Evolutionary conservation across 352 stramenopile genomes (phyloP).

Genomic region (Globisporangium camurandrum): DNA sequence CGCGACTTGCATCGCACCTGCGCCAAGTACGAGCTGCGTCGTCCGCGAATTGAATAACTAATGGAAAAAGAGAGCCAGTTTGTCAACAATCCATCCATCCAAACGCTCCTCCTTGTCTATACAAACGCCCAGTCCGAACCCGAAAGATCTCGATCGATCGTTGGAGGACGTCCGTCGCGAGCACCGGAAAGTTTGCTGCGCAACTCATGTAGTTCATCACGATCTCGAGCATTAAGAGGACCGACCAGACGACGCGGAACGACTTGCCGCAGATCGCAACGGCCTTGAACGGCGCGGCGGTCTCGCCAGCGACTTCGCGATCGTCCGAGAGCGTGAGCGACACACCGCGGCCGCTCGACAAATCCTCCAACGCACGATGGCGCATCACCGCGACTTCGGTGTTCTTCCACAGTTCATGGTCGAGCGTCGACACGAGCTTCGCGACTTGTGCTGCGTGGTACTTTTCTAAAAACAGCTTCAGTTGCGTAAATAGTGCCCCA

Average conservation of each 20-base stretch:
- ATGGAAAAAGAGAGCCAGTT: conserved; percentile 5
- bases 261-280: conserved; percentile 88
- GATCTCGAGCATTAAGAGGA: conserved; percentile 93
- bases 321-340: conserved; percentile 66
- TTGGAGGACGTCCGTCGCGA: conserved; percentile 92
- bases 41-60: conserved; percentile 94
- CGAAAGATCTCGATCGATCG: conserved; percentile 90
- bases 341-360: conserved; percentile 88
- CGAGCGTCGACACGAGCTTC: conserved; percentile 90
- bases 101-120: background rate
- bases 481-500: conserved; percentile 89
- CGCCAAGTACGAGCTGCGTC: conserved; percentile 94
- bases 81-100: background rate
- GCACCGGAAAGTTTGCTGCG: conserved; percentile 89
- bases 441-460: conserved; percentile 91
- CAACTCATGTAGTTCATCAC: conserved; percentile 94
- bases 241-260: conserved; percentile 95
- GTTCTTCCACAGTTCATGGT: conserved; percentile 94
- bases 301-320: conserved; percentile 53
- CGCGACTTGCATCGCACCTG: conserved; percentile 95
- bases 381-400: conserved; percentile 86
- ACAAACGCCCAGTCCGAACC: conserved; percentile 20
- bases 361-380: conserved; percentile 86
- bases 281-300: conserved; percentile 59
- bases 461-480: conserved; percentile 94